Base-by-base conservation (phyloP, 495 filamentous ascomycete species). In the Hyaloscypha variabilis region DNA sequence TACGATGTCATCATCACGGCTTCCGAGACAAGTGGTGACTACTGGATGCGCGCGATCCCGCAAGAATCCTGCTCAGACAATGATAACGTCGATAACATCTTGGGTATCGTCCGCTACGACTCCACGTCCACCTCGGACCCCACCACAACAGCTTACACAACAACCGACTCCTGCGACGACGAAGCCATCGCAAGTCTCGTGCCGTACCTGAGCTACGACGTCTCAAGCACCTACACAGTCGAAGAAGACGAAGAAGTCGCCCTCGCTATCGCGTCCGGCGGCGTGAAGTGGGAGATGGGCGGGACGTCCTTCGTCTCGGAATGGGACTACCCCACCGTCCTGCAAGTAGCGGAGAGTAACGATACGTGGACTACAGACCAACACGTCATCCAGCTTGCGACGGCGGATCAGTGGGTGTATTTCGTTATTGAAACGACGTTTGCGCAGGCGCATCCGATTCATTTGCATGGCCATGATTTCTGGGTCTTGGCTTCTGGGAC, bases 1-100 rank as follows among this genome's bases (percentile, higher is more conserved):
- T 88, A 88, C 72, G 83, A 91, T 64, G 78, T 91, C 17, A 85
- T 90, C 62, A 81, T 92, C 54, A 82, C 83, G 30, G 89, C 87
- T 10, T 77, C 82, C 60, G 72, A 85, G 67, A n/a, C 74, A 23
- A 57, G 65, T 2, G 77, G 75, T 19, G 82, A 84, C 69, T 91
- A 88, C 77, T 92, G 90, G 90, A 79, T 90, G 49, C 82, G 87
- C 24, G 31, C 31, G 8, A 80, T 85, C 25, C 82, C 85, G 0
- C 82, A 84, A 69, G 72, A 73, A 13, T 87, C 83, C 51, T 75
- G 64, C 67, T 8, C 71, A 71, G 58, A 74, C 11, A 82, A 81
- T 25, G 72, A 72, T 30, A 79, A 71, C 26, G 68, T 65, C 3
- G 76, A 80, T 46, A 80, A 86, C 61, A 86, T 85, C 71, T 74